phyloP scores from a whole-genome alignment of 1,139 yeast species.

The Hemisphaericaspora lyxosophila region DNA sequence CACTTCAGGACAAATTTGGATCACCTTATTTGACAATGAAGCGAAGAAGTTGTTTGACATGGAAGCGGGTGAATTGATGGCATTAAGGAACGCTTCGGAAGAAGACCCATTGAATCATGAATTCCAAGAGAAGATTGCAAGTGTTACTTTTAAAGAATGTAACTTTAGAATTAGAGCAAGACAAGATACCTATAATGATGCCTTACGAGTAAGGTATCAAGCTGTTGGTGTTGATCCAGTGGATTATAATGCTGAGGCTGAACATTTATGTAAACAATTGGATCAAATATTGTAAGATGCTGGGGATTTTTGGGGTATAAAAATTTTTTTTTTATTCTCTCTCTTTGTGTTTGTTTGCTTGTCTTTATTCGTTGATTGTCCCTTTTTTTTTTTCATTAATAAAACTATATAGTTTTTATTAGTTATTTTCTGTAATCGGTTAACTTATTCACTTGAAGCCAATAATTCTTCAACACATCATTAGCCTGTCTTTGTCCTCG shows the following conservation, averaged over 20 bases:
- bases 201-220: conserved; percentile 72
- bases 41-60: conserved; percentile 69
- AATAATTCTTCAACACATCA: conserved; percentile 57
- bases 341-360: too few relatives aligned
- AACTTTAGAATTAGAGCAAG: conserved; percentile 77
- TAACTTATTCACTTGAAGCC: conserved; percentile 58
- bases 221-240: conserved; percentile 55
- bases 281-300: conserved; percentile 43
- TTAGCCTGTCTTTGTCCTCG: conserved; percentile 65
- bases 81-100: conserved; percentile 42
- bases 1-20: conserved; percentile 80
- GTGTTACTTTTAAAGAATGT: conserved; percentile 65
- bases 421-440: conserved; percentile 35
- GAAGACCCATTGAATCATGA: conserved; percentile 42
- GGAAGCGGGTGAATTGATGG: conserved; percentile 66
- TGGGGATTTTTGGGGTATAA: too few relatives aligned
- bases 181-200: conserved; percentile 81
- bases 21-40: conserved; percentile 82
- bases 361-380: background rate
- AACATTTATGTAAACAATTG: conserved; percentile 53
- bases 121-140: conserved; percentile 49
- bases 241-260: conserved; percentile 64
- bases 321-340: conserved; percentile 1
- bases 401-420: conserved; percentile 2
- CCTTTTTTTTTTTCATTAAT: conserved; percentile 1